Evolutionary conservation across 2,329 filamentous ascomycete species (phyloP), one percentile per base, ranked within the genome.

Genomic region (Gliomastix tumulicola): DNA sequence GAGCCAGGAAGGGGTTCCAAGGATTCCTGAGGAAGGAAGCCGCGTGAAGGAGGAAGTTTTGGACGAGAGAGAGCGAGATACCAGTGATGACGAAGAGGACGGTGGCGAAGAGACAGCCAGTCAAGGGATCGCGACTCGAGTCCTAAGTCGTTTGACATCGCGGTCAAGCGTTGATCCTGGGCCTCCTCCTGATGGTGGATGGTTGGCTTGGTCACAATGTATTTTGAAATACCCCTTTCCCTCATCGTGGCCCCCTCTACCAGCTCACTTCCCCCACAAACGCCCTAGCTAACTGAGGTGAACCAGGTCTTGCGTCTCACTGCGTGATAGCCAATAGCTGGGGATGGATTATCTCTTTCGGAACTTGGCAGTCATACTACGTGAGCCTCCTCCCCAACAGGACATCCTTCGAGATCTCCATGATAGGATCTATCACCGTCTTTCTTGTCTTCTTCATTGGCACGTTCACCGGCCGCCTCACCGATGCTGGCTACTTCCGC

Each of bases 371-470:
- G 41, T 54, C 66, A 1, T 74, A 76, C 55, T 76, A 76, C 50
- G 56, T 54, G 4, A 57, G 53, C 5, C 49, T 55, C 5, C 41
- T 51, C 6, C 59, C 71, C 1, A 43, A 44, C 5, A 61, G 61
- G 0, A 46, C 63, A 0, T 63, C 65, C 5, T 36, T 34, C 15
- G 41, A 41, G 35, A 61, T 76, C n/a, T 68, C 68, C 5, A 74
- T 71, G 69, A 75, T 76, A 47, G 72, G 72, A 10, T 72, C 68
- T 15, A 50, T 73, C 6, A 65, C 74, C 39, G 59, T 74, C 9
- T 76, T 75, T 46, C 52, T 77, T 7, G 59, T 74, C 40, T 73
- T 76, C 51, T 73, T 74, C 49, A 57, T 74, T 37, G 69, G 71
- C 41, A 66, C 69, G 4, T 62, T 76, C 34, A 63, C 70, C 4